Evolutionary conservation across 768 basidiomycete species (phyloP).

Genomic region (Leucosporidium yakuticum): DNA sequence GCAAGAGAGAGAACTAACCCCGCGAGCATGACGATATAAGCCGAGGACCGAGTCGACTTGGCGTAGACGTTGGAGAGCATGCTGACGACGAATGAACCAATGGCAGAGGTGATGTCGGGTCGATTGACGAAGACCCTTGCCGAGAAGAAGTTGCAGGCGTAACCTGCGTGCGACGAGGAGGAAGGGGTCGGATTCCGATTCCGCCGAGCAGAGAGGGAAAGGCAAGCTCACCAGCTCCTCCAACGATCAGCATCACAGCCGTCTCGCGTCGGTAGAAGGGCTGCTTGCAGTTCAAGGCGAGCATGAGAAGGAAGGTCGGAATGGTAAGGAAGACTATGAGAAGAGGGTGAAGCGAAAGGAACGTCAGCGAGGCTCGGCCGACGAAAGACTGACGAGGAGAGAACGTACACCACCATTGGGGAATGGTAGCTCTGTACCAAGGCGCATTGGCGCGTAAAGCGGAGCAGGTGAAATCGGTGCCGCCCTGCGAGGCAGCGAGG

Average conservation of each 20-base stretch:
- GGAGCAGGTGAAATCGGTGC: constrained; percentile 46
- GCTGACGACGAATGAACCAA: constrained; percentile 76
- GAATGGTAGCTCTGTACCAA: constrained; percentile 70
- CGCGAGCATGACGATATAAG: too few species aligned
- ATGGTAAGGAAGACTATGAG: constrained; percentile 56
- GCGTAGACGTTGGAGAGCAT: constrained; percentile 69
- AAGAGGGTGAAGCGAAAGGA: too few species aligned
- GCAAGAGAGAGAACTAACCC: constrained; percentile 67
- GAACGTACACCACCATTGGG: constrained; percentile 55
- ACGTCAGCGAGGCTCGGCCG: not conserved
- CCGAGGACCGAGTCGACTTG: constrained; percentile 54
- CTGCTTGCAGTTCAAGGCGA: constrained; percentile 57
- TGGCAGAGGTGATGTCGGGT: constrained; percentile 64
- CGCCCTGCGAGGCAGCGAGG: not conserved
- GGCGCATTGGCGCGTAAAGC: constrained; percentile 56
- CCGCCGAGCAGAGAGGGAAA: not conserved
- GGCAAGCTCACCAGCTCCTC: constrained; percentile 38
- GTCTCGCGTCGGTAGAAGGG: constrained; percentile 44
- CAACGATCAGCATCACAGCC: constrained; percentile 44
- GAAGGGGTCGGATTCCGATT: not conserved
- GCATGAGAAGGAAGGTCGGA: constrained; percentile 60
- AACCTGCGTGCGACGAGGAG: constrained; percentile 44
- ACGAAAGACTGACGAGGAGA: too few species aligned
- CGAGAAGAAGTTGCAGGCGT: constrained; percentile 67
- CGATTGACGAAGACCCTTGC: constrained; percentile 43